Evolutionary conservation across 2,329 filamentous ascomycete species (phyloP).

Genomic region (Colletotrichum melonis): DNA sequence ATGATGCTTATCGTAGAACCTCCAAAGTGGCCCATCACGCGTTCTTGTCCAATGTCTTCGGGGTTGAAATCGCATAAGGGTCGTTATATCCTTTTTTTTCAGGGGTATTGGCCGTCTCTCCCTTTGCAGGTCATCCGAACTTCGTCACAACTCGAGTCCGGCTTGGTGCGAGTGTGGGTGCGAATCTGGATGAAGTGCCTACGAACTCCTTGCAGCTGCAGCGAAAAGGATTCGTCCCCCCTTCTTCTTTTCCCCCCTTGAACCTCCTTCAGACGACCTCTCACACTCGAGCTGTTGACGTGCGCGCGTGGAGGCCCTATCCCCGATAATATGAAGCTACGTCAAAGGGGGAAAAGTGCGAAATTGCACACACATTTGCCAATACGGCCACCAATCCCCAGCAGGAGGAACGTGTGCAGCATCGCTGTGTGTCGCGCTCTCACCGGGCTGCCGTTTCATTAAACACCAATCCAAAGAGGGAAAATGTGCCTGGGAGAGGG

Average conservation of each 20-base stretch:
- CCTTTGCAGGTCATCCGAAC: conserved; percentile 13
- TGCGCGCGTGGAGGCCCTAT: conserved; percentile 32
- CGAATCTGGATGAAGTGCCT: background rate
- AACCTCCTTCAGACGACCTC: background rate
- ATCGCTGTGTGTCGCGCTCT: conserved; percentile 12
- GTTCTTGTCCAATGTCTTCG: background rate
- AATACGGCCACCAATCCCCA: conserved; percentile 3
- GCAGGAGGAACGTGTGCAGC: background rate
- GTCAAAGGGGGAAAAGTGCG: conserved; percentile 24
- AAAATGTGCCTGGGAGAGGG: conserved; percentile 23
- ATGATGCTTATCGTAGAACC: background rate
- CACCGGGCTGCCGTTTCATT: conserved; percentile 32
- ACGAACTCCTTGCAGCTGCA: conserved; percentile 27
- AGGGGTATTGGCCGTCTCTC: conserved; percentile 21
- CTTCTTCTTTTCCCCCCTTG: background rate
- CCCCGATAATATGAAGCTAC: conserved; percentile 5
- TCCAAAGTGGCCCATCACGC: conserved; percentile 10
- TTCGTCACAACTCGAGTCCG: conserved; percentile 21
- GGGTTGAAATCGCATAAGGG: conserved; percentile 5
- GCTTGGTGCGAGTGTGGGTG: background rate
- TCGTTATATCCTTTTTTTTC: conserved; percentile 3
- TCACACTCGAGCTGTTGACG: conserved; percentile 19
- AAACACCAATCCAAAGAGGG: conserved; percentile 29
- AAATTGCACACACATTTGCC: conserved; percentile 21
- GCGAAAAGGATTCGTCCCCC: conserved; percentile 2